Evolutionary conservation across 192 early-diverging fungal genomes (phyloP).

Genomic region (Coemansia sp.): DNA sequence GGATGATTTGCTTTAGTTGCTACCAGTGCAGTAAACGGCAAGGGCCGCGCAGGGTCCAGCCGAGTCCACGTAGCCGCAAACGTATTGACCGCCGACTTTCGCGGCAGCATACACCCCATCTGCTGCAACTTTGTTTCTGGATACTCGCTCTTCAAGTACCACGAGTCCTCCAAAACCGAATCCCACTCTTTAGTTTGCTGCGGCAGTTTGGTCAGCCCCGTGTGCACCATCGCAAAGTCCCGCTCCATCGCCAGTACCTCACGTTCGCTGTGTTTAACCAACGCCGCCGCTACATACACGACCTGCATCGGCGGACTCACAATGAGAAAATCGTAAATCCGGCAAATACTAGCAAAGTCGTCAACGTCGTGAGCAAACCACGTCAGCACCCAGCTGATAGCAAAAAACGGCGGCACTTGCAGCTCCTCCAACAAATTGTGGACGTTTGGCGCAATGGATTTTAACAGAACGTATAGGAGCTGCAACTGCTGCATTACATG

Average conservation of each 20-base stretch:
- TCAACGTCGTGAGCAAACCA: conserved; percentile 72
- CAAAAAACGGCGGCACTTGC: conserved; percentile 64
- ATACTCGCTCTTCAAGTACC: conserved; percentile 30
- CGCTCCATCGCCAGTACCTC: conserved; percentile 31
- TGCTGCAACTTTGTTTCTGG: conserved; percentile 42
- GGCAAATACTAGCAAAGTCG: conserved; percentile 47
- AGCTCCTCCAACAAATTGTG: conserved; percentile 33
- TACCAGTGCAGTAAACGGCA: conserved; percentile 1
- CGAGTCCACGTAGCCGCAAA: conserved; percentile 45
- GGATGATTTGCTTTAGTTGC: not conserved
- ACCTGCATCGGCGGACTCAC: conserved; percentile 61
- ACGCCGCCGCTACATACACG: conserved; percentile 60
- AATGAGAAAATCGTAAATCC: conserved; percentile 65
- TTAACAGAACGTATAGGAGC: conserved; percentile 35
- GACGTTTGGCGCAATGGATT: conserved; percentile 24
- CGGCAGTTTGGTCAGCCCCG: conserved; percentile 34
- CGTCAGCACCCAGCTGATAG: conserved; percentile 70
- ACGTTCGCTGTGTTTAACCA: conserved; percentile 32
- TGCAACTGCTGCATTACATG: conserved; percentile 36
- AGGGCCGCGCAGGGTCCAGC: conserved; percentile 41
- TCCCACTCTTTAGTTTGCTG: conserved; percentile 14
- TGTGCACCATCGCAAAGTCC: conserved; percentile 45
- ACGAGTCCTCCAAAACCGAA: conserved; percentile 39
- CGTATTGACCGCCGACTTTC: conserved; percentile 34
- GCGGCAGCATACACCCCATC: conserved; percentile 32